Conservation (phyloP, 495 filamentous ascomycete species). For the Penicillium tannophilum region DNA sequence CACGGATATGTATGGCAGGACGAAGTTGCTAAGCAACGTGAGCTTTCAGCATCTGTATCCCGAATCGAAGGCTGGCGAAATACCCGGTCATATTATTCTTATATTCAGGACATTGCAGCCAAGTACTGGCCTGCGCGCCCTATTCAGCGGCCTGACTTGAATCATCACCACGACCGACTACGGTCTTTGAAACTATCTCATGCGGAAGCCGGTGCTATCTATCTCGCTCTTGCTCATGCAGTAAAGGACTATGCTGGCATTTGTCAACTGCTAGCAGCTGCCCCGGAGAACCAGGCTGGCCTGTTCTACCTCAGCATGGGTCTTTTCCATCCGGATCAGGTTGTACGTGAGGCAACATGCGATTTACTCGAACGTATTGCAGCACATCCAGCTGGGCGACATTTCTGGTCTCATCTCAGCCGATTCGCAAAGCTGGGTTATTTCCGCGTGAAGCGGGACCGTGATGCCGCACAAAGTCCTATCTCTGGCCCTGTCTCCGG, state of each 20-base stretch:
- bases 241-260: constrained; percentile 86
- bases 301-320: constrained; percentile 91
- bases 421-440: constrained; percentile 86
- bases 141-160: constrained; percentile 80
- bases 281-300: constrained; percentile 84
- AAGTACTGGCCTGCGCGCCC: constrained; percentile 62
- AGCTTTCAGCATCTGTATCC: constrained; percentile 85
- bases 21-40: constrained; percentile 74
- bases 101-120: constrained; percentile 75
- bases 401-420: constrained; percentile 87
- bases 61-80: constrained; percentile 95
- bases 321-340: constrained; percentile 85
- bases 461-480: constrained; percentile 46
- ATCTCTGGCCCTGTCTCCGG: constrained; percentile 18
- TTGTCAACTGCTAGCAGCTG: constrained; percentile 81
- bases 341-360: constrained; percentile 75
- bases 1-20: constrained; percentile 97
- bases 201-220: constrained; percentile 73
- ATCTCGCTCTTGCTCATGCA: constrained; percentile 72
- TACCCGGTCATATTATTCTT: constrained; percentile 92
- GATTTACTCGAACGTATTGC: constrained; percentile 81
- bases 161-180: constrained; percentile 89
- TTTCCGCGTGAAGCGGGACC: constrained; percentile 66
- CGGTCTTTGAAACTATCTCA: constrained; percentile 73
- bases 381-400: constrained; percentile 84